Percentiles rank a stretch among this genome's conserved stretches.
Conservation (phyloP, 139 green algal species). For the Zygnema circumcarinatum region DNA sequence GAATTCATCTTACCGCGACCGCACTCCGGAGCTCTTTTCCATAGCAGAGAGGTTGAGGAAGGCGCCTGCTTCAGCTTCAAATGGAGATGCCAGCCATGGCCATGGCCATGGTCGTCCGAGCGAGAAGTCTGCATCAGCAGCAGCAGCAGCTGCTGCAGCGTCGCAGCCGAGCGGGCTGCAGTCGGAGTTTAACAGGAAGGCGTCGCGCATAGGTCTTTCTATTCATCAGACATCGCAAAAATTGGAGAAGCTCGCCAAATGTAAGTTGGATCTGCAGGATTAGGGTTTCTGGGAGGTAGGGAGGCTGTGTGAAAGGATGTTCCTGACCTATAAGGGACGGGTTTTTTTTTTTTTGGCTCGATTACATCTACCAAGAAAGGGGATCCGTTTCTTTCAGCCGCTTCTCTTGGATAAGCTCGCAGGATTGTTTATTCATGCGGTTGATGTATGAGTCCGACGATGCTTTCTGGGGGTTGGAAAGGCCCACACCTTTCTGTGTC, state of each 20-base stretch:
- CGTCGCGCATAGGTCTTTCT: slow-evolving; percentile 83
- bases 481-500: not conserved
- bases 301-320: no score
- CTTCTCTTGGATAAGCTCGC: no score
- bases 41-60: slow-evolving; percentile 64
- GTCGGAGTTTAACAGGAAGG: slow-evolving; percentile 83
- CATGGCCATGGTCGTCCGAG: slow-evolving; percentile 54
- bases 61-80: slow-evolving; percentile 18
- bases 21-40: slow-evolving; percentile 56
- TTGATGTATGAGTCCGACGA: no score
- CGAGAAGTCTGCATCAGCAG: slow-evolving; percentile 32
- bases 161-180: slow-evolving; percentile 17
- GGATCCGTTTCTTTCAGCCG: not conserved
- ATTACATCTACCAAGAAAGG: not conserved
- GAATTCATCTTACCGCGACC: slow-evolving; percentile 46
- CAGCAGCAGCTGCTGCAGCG: not conserved
- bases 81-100: slow-evolving; percentile 64
- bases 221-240: slow-evolving; percentile 94
- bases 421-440: no score
- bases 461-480: not conserved
- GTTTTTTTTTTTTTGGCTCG: slow-evolving; percentile 3
- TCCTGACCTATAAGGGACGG: not conserved
- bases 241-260: slow-evolving; percentile 87
- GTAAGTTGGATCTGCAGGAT: not conserved
- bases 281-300: not conserved